Evolutionary conservation across 306 rosid species (phyloP).

Genomic region (Vigna radiata): DNA sequence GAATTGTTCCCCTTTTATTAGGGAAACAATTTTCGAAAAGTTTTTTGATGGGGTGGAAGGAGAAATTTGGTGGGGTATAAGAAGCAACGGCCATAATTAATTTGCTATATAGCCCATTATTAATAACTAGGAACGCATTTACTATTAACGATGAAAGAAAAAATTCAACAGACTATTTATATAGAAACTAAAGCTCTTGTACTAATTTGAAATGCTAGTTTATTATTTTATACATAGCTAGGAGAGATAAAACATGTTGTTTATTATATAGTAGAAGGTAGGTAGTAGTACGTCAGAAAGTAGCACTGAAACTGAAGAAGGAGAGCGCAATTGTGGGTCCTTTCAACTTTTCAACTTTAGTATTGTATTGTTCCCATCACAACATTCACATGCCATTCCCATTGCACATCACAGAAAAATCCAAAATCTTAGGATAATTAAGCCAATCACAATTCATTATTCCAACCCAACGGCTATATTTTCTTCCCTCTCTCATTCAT

Average conservation of each 20-base stretch:
- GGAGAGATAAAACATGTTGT: too few relatives aligned
- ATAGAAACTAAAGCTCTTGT: too few relatives aligned
- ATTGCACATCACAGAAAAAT: not conserved
- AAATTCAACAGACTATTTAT: too few relatives aligned
- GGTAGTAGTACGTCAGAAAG: slow-evolving; percentile 22
- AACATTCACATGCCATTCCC: slow-evolving; percentile 46
- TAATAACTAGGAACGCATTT: not conserved
- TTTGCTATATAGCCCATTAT: not conserved
- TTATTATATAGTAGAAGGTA: not conserved
- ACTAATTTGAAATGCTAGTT: too few relatives aligned
- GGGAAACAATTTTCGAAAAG: too few relatives aligned
- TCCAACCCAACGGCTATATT: slow-evolving; percentile 54
- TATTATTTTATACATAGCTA: too few relatives aligned
- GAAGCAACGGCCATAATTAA: not conserved
- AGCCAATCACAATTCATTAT: not conserved
- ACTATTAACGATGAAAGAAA: too few relatives aligned
- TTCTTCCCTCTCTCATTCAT: slow-evolving; percentile 18
- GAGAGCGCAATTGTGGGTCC: slow-evolving; percentile 36
- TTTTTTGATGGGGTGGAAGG: too few relatives aligned
- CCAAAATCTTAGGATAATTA: not conserved
- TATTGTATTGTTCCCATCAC: slow-evolving; percentile 36
- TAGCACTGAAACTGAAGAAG: slow-evolving; percentile 32
- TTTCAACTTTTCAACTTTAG: slow-evolving; percentile 10
- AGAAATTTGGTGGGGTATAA: too few relatives aligned
- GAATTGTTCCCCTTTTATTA: too few relatives aligned